phyloP scores from a whole-genome alignment of 2,329 filamentous ascomycete genomes.

The Phoma sp. region DNA sequence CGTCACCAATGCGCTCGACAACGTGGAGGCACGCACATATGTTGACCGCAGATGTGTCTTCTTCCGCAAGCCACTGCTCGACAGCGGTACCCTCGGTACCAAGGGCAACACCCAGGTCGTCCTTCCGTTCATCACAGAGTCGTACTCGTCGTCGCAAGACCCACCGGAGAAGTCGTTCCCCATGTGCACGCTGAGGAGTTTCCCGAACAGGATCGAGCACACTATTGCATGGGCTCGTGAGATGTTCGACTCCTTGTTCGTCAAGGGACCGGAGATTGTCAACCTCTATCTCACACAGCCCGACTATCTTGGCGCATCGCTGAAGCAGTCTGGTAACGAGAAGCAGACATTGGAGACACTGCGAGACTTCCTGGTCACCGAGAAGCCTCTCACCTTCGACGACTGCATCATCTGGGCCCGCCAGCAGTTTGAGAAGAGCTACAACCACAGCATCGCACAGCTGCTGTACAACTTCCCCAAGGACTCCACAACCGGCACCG shows the following conservation, averaged over 20 bases:
- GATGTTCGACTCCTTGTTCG: conserved; percentile 92
- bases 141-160: conserved; percentile 96
- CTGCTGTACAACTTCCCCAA: conserved; percentile 97
- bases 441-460: conserved; percentile 95
- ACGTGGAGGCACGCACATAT: conserved; percentile 95
- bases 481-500: conserved; percentile 85
- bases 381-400: conserved; percentile 90
- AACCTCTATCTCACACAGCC: conserved; percentile 93
- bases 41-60: conserved; percentile 96
- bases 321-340: conserved; percentile 94
- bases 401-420: conserved; percentile 97
- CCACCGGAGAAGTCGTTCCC: conserved; percentile 98
- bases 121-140: conserved; percentile 89
- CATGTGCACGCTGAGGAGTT: conserved; percentile 96
- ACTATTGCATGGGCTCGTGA: conserved; percentile 98
- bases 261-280: conserved; percentile 90
- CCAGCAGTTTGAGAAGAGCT: conserved; percentile 92
- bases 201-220: conserved; percentile 98
- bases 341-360: conserved; percentile 92
- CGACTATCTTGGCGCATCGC: conserved; percentile 83
- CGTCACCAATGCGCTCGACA: conserved; percentile 96
- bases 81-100: conserved; percentile 97
- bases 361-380: conserved; percentile 86
- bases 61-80: conserved; percentile 94
- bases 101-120: conserved; percentile 99